Evolutionary conservation across 352 stramenopile genomes (phyloP).

Genomic region (Phytophthora hibernalis): DNA sequence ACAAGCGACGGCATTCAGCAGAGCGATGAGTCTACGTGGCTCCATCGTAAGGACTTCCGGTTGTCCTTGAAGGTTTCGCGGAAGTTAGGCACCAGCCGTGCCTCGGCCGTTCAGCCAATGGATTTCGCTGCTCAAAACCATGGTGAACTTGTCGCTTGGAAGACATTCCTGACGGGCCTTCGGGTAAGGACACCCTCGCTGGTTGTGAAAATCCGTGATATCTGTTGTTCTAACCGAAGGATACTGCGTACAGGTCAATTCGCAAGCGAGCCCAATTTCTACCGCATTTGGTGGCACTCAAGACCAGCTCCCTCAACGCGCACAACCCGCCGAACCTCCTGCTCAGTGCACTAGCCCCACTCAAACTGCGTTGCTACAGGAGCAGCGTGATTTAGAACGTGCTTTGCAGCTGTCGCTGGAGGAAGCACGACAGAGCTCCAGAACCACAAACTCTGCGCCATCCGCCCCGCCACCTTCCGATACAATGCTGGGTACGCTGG

Average conservation of each 20-base stretch:
- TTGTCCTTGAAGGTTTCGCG: conserved; percentile 66
- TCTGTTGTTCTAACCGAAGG: conserved; percentile 6
- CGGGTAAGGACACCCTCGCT: conserved; percentile 38
- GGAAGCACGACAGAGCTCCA: conserved; percentile 47
- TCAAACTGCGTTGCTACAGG: conserved; percentile 45
- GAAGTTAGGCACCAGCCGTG: conserved; percentile 70
- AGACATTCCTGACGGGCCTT: conserved; percentile 66
- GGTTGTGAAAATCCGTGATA: neutral
- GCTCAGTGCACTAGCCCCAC: conserved; percentile 12
- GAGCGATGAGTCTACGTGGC: conserved; percentile 64
- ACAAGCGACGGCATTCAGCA: conserved; percentile 65
- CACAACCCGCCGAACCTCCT: conserved; percentile 7
- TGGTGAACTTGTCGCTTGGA: conserved; percentile 72
- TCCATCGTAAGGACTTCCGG: conserved; percentile 72
- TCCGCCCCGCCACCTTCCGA: conserved; percentile 44
- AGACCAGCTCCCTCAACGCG: conserved; percentile 1
- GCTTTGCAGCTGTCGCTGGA: conserved; percentile 66
- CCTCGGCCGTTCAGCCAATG: conserved; percentile 63
- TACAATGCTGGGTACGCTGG: conserved; percentile 43
- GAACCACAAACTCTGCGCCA: conserved; percentile 26
- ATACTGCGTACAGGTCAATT: conserved; percentile 25
- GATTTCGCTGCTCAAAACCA: conserved; percentile 74
- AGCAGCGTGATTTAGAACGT: conserved; percentile 66
- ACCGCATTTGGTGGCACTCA: conserved; percentile 30
- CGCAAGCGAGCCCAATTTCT: conserved; percentile 29